Evolutionary conservation across 1,139 yeast genomes (phyloP), one percentile per base, ranked within the genome.

Genomic region (Hyphopichia khmerensis): DNA sequence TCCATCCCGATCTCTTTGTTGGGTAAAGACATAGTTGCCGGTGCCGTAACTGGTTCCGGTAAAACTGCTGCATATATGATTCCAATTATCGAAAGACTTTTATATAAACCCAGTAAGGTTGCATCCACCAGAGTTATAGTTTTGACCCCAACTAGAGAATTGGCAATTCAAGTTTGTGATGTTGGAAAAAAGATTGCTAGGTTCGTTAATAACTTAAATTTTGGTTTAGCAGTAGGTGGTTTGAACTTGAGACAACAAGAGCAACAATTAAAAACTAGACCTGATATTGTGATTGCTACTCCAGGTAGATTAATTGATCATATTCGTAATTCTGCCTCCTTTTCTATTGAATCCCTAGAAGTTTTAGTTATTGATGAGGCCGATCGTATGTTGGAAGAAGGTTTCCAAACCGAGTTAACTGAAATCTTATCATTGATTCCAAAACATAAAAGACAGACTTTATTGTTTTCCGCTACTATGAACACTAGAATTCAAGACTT

Each of bases 11-110:
- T 91, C 43, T 96, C 97, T 0, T 74, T 93, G 36, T 66, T 87
- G 51, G 99, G 99, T 53, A 91, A 88, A 59, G 96, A 89, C 63
- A 81, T 93, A 42, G 96, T 93, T 52, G 99, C 99, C n/a, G 98
- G 98, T 71, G 99, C 99, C 31, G 96, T 88, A 23, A 93, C 99
- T 3, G 99, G 99, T 70, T 90, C 98, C 30, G 99, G 99, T 79
- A 93, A 93, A 63, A 95, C 99, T 16, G 99, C 98, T 5, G 99
- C 99, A 2, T 93, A 89, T 59, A 83, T 93, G 84, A 87, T 93
- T 44, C 99, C 99, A 15, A 88, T 93, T 33, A 80, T 95, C 47
- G 99, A 95, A 67, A 82, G 99, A 71, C 72, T 93, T 38, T 69
- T 93, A 29, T 93, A 85, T 65, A 87, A 95, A 55, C 97, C 98